Evolutionary conservation across 2,329 filamentous ascomycete species (phyloP).

Genomic region (Botrytis aclada): DNA sequence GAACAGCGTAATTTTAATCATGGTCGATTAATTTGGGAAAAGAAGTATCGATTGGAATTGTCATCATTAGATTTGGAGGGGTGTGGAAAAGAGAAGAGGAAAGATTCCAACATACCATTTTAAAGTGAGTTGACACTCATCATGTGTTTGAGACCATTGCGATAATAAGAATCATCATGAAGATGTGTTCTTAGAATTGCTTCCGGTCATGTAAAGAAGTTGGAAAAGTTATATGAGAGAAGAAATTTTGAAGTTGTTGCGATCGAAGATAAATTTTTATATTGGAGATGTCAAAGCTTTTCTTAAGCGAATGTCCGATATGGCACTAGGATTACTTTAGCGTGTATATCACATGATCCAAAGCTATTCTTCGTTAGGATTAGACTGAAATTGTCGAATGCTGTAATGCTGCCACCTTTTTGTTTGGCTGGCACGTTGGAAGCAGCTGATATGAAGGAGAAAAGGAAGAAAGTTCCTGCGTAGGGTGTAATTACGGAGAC

Average conservation of each 20-base stretch:
- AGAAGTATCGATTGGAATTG: constrained; percentile 63
- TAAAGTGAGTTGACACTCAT: background rate
- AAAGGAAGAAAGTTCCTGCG: constrained; percentile 8
- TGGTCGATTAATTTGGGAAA: constrained; percentile 86
- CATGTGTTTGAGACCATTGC: background rate
- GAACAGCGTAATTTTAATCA: constrained; percentile 71
- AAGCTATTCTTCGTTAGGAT: background rate
- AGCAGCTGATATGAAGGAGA: background rate
- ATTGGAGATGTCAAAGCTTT: constrained; percentile 10
- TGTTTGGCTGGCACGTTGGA: background rate
- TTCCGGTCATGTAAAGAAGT: background rate
- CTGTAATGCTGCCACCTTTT: background rate
- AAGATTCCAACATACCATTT: constrained; percentile 23
- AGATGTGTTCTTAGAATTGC: background rate
- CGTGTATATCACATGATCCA: background rate
- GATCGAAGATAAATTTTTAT: constrained; percentile 14
- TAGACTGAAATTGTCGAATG: background rate
- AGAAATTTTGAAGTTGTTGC: background rate
- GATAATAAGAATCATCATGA: background rate
- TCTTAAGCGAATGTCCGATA: constrained; percentile 11
- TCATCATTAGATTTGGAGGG: constrained; percentile 58
- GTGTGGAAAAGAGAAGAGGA: constrained; percentile 10
- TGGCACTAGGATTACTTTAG: constrained; percentile 4
- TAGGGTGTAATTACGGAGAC: too few species aligned
- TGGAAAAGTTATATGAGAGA: background rate